Base-by-base conservation (phyloP, 1,284 basidiomycete species). In the Vanrija humicola region DNA sequence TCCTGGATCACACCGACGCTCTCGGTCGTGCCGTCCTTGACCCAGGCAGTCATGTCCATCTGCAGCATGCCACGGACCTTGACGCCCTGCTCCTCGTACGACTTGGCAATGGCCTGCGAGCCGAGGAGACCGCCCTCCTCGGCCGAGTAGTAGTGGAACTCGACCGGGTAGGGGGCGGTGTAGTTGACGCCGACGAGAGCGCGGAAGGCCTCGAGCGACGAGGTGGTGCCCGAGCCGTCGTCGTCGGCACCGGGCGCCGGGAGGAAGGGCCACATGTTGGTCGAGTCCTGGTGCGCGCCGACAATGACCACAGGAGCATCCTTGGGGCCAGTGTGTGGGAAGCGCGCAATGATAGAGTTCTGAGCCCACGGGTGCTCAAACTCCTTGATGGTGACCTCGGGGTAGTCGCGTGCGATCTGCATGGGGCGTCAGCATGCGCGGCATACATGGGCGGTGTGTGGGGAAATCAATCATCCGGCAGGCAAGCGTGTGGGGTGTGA, bases 41-140 rank as follows among this genome's bases (percentile, higher is more conserved):
- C 90, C 86, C 90, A 98, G 55, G 94, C 95, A 43, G 90, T 92
- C 89, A 95, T 94, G 74, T 94, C 91, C 75, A 90, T 92, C 62
- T 79, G 73, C 64, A 90, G 86, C 92, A 96, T 96, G 43, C 87
- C 91, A 69, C 87, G 79, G 55, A 97, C 88, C 63, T 87, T 83
- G 47, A 82, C 79, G 8, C 77, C 79, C 54, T 80, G 78, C 21
- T 79, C 73, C 64, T 84, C 84, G 72, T 98, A 98, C 52, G 82
- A 80, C 64, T 82, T 80, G 29, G 91, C 93, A 46, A 98, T 84
- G 10, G 90, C 94, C 73, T 96, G 91, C 43, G 89, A 91, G 42
- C 95, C 95, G 52, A 98, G 86, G 34, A 98, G 82, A n/a, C 95
- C 95, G 44, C 87, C 88, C 79, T 96, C 92, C 69, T 96, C 92